These are phyloP conservation scores for Solanum sparsipilum DNA, from an alignment of 257 asterid species.

Conservation along the genomic window DNA sequence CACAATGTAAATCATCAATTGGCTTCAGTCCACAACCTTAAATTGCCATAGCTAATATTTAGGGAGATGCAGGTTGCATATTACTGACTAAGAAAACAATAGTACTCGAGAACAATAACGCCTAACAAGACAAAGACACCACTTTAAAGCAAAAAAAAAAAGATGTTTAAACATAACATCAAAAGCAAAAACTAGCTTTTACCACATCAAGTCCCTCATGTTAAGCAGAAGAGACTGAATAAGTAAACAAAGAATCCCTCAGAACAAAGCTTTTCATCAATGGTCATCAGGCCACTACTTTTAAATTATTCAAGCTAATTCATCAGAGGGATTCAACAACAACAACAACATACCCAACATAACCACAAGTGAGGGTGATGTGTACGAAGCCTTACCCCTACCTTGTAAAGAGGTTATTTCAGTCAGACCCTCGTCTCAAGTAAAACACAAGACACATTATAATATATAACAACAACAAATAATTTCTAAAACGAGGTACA, in stretches of 20 bases:
- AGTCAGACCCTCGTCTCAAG: not conserved
- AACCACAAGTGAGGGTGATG: not conserved
- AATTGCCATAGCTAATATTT: not conserved
- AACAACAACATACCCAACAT: not conserved
- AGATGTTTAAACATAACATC: not conserved
- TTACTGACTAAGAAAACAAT: not conserved
- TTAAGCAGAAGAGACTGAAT: not conserved
- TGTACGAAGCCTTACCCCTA: not conserved
- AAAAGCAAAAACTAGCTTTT: not conserved
- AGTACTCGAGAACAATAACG: not conserved
- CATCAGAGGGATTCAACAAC: not conserved
- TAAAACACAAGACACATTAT: not conserved
- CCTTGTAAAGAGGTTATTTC: not conserved
- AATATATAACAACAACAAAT: not conserved
- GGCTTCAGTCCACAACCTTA: not conserved
- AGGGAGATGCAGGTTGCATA: not conserved
- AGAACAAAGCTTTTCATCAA: not conserved
- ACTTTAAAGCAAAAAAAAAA: not conserved
- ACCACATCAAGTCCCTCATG: not conserved
- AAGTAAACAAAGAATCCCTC: not conserved
- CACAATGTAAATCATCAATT: not conserved
- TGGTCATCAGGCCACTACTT: not conserved
- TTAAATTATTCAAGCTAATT: not conserved
- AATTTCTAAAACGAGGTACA: not conserved
- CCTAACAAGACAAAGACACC: not conserved